phyloP scores from a whole-genome alignment of 164 flowering plant species.

The Cinnamomum micranthum region DNA sequence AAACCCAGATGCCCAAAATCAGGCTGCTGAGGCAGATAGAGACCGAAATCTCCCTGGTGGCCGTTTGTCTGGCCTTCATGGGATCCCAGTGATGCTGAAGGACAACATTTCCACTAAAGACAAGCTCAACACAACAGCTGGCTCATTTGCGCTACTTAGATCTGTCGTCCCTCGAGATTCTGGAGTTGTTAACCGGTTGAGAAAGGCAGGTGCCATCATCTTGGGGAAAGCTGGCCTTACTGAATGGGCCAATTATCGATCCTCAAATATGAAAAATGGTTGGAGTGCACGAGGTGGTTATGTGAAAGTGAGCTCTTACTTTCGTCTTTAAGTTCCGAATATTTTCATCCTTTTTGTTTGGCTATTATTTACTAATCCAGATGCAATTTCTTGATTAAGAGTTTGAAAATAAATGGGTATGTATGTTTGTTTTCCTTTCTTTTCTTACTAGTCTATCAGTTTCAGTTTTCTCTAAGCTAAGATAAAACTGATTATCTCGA shows the following conservation, averaged over 20 bases:
- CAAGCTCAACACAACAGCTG: slow-evolving; percentile 35
- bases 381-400: too few species aligned
- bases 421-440: too few species aligned
- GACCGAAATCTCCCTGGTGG: neutral
- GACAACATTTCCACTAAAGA: slow-evolving; percentile 36
- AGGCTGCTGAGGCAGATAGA: slow-evolving; percentile 39
- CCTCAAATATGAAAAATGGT: slow-evolving; percentile 20
- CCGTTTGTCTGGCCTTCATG: slow-evolving; percentile 30
- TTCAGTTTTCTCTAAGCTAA: too few species aligned
- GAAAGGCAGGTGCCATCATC: slow-evolving; percentile 32
- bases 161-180: slow-evolving; percentile 33
- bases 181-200: slow-evolving; percentile 29
- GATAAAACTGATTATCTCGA: too few species aligned
- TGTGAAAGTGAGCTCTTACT: slow-evolving; percentile 19
- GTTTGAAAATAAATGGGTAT: too few species aligned
- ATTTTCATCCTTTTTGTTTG: neutral
- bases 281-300: slow-evolving; percentile 39
- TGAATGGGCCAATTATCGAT: slow-evolving; percentile 34
- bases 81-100: slow-evolving; percentile 44
- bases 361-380: neutral
- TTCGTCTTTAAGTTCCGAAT: neutral
- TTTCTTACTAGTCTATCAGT: too few species aligned
- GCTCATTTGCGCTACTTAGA: slow-evolving; percentile 33
- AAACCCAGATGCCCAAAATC: slow-evolving; percentile 34
- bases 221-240: slow-evolving; percentile 40